phyloP scores from a whole-genome alignment of 129 eudicot species.

The Flaveria ramosissima region DNA sequence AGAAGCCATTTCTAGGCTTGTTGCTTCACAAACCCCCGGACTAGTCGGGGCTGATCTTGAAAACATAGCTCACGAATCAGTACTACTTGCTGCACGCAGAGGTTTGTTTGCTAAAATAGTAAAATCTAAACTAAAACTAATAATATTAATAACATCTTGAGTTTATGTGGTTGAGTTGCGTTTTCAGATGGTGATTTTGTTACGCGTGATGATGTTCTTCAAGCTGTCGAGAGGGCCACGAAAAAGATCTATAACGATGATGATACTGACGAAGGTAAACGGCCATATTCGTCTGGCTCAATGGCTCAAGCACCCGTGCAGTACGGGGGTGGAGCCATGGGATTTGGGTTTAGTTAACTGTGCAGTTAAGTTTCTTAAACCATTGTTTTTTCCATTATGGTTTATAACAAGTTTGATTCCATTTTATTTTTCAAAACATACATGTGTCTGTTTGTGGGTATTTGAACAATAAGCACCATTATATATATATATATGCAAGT shows the following conservation, averaged over 20 bases:
- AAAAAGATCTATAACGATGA: conserved; percentile 36
- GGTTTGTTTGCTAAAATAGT: conserved; percentile 31
- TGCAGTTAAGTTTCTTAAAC: not conserved
- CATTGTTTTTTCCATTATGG: conserved; percentile 5
- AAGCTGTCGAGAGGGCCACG: conserved; percentile 51
- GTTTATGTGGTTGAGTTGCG: not conserved
- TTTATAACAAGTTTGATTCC: conserved; percentile 2
- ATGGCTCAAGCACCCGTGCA: conserved; percentile 29
- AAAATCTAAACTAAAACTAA: no score
- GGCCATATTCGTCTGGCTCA: conserved; percentile 29
- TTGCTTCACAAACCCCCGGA: conserved; percentile 46
- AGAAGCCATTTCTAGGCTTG: conserved; percentile 45
- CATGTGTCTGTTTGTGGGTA: not conserved
- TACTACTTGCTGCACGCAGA: conserved; percentile 62
- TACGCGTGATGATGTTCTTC: conserved; percentile 46
- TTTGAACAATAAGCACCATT: not conserved
- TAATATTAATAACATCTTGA: not conserved
- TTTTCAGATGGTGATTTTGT: conserved; percentile 47
- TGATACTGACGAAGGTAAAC: not conserved
- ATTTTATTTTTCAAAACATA: not conserved
- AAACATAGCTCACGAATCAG: conserved; percentile 55
- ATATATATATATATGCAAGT: conserved; percentile 1
- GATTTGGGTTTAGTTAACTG: conserved; percentile 29
- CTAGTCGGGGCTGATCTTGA: conserved; percentile 66
- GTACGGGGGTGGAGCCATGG: conserved; percentile 33